phyloP scores from a whole-genome alignment of 2,329 filamentous ascomycete genomes.

The Tolypocladium amazonense region DNA sequence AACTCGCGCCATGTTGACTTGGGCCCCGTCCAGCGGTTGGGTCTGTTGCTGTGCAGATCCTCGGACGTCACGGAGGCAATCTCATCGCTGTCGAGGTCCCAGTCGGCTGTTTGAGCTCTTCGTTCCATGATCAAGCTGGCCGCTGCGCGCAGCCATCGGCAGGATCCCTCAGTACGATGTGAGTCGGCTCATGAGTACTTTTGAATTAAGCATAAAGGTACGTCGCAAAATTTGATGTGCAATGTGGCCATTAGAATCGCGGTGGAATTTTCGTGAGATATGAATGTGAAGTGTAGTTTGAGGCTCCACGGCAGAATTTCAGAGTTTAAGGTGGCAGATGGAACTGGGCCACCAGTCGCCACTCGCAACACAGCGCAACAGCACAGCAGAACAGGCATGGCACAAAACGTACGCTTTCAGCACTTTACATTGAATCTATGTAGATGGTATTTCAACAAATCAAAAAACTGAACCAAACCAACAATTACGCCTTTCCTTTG shows the following conservation, averaged over 20 bases:
- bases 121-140: conserved; percentile 1
- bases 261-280: neutral
- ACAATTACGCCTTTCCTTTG: conserved; percentile 26
- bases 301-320: neutral
- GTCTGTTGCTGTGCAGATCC: conserved; percentile 38
- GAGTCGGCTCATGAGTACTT: neutral
- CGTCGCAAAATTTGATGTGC: neutral
- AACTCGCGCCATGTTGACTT: conserved; percentile 54
- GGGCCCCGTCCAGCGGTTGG: conserved; percentile 64
- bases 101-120: conserved; percentile 10
- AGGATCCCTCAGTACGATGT: neutral
- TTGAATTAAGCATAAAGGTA: too few species aligned
- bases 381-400: neutral
- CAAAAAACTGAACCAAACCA: neutral
- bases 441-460: conserved; percentile 3
- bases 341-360: neutral
- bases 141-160: neutral
- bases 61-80: conserved; percentile 35
- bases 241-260: neutral
- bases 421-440: conserved; percentile 2
- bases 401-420: neutral
- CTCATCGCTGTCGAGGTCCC: conserved; percentile 36
- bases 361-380: neutral
- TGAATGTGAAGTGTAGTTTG: neutral
- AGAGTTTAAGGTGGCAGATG: neutral